Percentiles rank a stretch among this genome's conserved stretches.
Conservation (phyloP, 2,329 filamentous ascomycete genomes). For the Chrysosporium keratinophilum region DNA sequence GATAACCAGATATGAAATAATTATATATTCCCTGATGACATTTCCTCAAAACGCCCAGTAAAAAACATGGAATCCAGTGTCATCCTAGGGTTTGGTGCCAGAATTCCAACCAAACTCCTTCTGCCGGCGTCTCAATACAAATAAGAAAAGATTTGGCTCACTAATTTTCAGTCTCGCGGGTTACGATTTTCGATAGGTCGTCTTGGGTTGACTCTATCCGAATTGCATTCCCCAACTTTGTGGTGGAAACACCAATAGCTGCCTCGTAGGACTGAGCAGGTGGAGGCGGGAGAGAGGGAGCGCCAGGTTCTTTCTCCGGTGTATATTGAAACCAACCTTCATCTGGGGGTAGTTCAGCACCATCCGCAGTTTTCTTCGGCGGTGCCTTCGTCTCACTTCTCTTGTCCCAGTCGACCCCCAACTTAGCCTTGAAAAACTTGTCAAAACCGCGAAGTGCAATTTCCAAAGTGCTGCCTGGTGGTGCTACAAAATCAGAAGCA, state of each 20-base stretch:
- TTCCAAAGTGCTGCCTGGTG: constrained; percentile 24
- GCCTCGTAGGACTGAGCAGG: background rate
- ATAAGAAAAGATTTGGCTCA: too few relatives aligned
- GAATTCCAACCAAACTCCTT: too few relatives aligned
- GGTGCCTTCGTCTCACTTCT: constrained; percentile 15
- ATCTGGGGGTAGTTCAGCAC: constrained; percentile 20
- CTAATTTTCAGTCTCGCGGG: too few relatives aligned
- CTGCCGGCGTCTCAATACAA: too few relatives aligned
- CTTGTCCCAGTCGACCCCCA: constrained; percentile 51
- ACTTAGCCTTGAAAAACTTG: constrained; percentile 49
- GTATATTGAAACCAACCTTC: constrained; percentile 28
- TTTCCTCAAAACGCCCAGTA: too few relatives aligned
- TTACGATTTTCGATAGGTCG: too few relatives aligned
- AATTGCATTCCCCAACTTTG: constrained; percentile 7
- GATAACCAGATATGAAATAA: background rate
- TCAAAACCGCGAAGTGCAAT: constrained; percentile 45
- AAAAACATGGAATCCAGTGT: too few relatives aligned
- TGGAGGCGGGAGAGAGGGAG: background rate
- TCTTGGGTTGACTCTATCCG: constrained; percentile 3
- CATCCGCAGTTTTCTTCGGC: constrained; percentile 18
- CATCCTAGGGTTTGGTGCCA: too few relatives aligned
- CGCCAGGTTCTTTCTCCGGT: constrained; percentile 1
- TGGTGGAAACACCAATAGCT: constrained; percentile 3
- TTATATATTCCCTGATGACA: too few relatives aligned
- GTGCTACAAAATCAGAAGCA: constrained; percentile 26